Conservation (phyloP, 2,329 filamentous ascomycete species). For the Simplicillium aogashimaense region DNA sequence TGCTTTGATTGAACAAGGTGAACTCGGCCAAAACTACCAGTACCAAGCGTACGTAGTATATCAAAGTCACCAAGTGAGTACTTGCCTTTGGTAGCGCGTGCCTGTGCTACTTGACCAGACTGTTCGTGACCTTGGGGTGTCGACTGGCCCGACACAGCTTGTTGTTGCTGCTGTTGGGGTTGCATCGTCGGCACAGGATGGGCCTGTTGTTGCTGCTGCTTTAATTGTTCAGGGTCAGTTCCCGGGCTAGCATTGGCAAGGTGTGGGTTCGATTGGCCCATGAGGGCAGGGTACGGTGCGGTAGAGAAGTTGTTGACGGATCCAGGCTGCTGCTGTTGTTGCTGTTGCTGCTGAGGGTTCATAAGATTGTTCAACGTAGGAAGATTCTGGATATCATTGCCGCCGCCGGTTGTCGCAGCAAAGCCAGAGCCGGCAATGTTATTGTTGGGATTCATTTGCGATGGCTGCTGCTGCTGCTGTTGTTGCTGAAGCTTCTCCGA, state of each 20-base stretch:
- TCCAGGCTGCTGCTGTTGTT: constrained; percentile 20
- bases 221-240: constrained; percentile 21
- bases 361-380: constrained; percentile 80
- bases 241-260: constrained; percentile 25
- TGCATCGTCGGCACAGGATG: constrained; percentile 12
- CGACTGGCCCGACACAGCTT: constrained; percentile 1
- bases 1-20: constrained; percentile 96
- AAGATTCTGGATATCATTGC: constrained; percentile 54
- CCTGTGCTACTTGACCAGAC: constrained; percentile 23
- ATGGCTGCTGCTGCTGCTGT: constrained; percentile 12
- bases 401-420: constrained; percentile 13
- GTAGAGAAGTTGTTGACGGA: constrained; percentile 10
- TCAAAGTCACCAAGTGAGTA: constrained; percentile 88
- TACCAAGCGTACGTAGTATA: constrained; percentile 84
- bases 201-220: constrained; percentile 26
- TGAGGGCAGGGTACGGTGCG: constrained; percentile 16
- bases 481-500: constrained; percentile 14
- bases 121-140: constrained; percentile 16
- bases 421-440: constrained; percentile 3
- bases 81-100: constrained; percentile 85
- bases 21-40: constrained; percentile 92
- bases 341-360: constrained; percentile 46
- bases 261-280: constrained; percentile 14
- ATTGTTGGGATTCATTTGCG: constrained; percentile 11
- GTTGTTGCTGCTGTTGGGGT: constrained; percentile 17